Evolutionary conservation across 495 filamentous ascomycete species (phyloP).

Genomic region (Penicillium mononematosum): DNA sequence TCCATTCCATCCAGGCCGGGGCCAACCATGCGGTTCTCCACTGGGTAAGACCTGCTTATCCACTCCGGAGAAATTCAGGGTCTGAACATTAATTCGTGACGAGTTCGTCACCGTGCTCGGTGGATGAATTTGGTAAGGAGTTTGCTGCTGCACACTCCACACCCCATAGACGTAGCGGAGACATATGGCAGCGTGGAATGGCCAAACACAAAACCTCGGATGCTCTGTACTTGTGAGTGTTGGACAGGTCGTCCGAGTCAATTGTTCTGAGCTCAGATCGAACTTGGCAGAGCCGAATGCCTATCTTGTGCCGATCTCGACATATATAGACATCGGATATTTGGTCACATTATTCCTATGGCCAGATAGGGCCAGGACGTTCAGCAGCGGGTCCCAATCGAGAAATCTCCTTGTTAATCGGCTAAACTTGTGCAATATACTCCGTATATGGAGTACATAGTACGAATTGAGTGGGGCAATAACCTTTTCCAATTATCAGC

Average conservation of each 20-base stretch:
- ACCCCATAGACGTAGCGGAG: background rate
- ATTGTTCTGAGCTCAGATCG: background rate
- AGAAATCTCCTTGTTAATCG: background rate
- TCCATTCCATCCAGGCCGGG: background rate
- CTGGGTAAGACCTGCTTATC: conserved; percentile 1
- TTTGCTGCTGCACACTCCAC: background rate
- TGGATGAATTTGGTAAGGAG: background rate
- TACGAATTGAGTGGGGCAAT: background rate
- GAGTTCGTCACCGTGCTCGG: background rate
- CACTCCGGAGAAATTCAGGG: too few species aligned
- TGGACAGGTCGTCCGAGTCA: background rate
- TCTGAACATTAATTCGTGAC: background rate
- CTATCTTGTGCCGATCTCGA: conserved; percentile 6
- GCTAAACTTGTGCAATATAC: background rate
- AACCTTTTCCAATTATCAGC: background rate
- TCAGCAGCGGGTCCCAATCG: background rate
- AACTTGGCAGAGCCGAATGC: background rate
- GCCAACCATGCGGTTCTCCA: background rate
- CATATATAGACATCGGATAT: background rate
- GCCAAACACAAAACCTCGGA: background rate
- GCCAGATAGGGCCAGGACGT: background rate
- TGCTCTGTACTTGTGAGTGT: background rate
- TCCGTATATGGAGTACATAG: too few species aligned
- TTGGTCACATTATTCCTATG: background rate
- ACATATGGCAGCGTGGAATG: background rate